Base-by-base conservation (phyloP, 164 flowering plant genomes). In the Tetrastigma voinierianum region DNA sequence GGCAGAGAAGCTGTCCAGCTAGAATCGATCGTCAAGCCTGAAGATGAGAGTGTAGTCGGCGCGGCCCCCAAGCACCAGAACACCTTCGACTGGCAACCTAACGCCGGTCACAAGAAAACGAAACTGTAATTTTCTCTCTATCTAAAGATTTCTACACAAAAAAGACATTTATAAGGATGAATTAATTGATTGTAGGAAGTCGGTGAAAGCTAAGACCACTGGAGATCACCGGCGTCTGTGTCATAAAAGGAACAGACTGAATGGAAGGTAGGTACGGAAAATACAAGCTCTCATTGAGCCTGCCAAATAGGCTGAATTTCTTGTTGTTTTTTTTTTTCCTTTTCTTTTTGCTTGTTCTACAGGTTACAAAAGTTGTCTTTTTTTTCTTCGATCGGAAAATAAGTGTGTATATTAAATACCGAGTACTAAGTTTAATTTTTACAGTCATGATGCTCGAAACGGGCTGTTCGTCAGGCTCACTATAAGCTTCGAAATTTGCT, bases 251-350 rank as follows among this genome's bases (percentile, higher is more conserved):
- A 84, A 3, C 99, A 96, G 78, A 93, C 92, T 55, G 90, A 90
- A 24, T 96, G 99, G 99, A 96, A 96, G 64, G 99, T 55, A 90
- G 86, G 47, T 96, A 96, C 63, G 99, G 99, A n/a, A 93, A 93
- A 57, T 96, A 96, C 80, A 96, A 96, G 70, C 90, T 44, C 87
- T 96, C 6, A 14, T 67, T 2, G 95, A 96, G n/a, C 96, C 99
- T 45, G 81, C 95, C 9, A 95, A 90, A 71, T 93, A 97, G 99
- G 91, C 51, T 7, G 1, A 40, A 3, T 57, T 15, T 54, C 4
- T 49, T 17, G 11, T 14, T 54, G n/a, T 66, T 15, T 60, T 49
- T 49, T 59, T 54, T 18, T 62, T 4, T 21, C 53, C 70, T 7
- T 43, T 9, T 65, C 15, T 61, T 52, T 46, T 17, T 4, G 16